phyloP scores from a whole-genome alignment of 306 rosid species.

The Lathyrus aphaca region DNA sequence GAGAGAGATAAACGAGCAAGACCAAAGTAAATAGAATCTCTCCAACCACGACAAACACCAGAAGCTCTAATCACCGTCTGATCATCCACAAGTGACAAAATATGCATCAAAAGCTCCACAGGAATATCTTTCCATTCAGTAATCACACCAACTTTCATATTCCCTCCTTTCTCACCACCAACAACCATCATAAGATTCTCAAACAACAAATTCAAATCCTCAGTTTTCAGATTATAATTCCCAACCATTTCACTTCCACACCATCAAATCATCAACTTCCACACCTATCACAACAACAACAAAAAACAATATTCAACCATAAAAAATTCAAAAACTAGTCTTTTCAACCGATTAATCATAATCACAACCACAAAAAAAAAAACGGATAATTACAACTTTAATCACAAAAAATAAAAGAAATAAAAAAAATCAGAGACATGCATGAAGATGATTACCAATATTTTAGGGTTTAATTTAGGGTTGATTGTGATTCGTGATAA shows the following conservation, averaged over 20 bases:
- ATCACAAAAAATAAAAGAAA: background rate
- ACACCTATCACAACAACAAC: constrained; percentile 8
- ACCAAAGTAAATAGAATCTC: constrained; percentile 81
- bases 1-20: constrained; percentile 80
- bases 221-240: constrained; percentile 54
- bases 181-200: constrained; percentile 78
- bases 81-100: constrained; percentile 74
- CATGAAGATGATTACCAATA: too few relatives aligned
- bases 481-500: background rate
- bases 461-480: background rate
- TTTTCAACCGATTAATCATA: constrained; percentile 6
- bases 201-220: constrained; percentile 80
- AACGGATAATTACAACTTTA: constrained; percentile 7
- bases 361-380: constrained; percentile 34
- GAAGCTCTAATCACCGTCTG: constrained; percentile 71
- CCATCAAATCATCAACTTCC: constrained; percentile 23
- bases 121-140: constrained; percentile 94
- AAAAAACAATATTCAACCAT: constrained; percentile 32
- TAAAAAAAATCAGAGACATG: too few relatives aligned
- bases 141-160: constrained; percentile 61
- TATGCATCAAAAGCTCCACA: constrained; percentile 87
- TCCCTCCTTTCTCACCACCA: constrained; percentile 50
- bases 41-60: constrained; percentile 97
- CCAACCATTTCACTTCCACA: constrained; percentile 60
- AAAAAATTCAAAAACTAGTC: constrained; percentile 33